These are phyloP conservation scores for Kodamaea suecica DNA, from an alignment of 1,139 yeast species.

Conservation along the genomic window DNA sequence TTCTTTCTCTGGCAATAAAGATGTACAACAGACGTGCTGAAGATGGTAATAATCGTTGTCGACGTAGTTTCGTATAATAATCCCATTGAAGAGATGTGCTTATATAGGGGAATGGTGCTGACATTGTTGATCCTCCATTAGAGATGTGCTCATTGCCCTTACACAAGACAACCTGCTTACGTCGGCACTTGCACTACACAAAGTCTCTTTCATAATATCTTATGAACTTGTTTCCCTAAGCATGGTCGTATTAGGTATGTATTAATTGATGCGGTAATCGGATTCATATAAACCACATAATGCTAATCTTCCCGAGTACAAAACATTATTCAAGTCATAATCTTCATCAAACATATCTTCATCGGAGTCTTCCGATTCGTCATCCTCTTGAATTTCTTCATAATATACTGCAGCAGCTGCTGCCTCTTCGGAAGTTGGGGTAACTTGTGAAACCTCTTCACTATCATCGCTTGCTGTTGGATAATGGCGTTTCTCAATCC, in stretches of 20 bases:
- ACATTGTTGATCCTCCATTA: too few relatives aligned
- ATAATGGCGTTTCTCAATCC: conserved; percentile 28
- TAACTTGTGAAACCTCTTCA: background rate
- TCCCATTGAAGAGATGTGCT: too few relatives aligned
- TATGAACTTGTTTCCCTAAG: too few relatives aligned
- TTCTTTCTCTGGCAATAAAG: too few relatives aligned
- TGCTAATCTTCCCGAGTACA: conserved; percentile 5
- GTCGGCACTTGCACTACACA: too few relatives aligned
- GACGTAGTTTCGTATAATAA: too few relatives aligned
- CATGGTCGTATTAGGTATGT: conserved; percentile 1
- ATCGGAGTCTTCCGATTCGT: conserved; percentile 4
- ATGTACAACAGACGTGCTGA: too few relatives aligned
- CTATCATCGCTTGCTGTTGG: conserved; percentile 16
- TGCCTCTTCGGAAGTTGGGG: background rate
- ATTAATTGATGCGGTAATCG: conserved; percentile 3
- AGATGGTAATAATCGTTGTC: too few relatives aligned
- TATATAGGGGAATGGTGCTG: too few relatives aligned
- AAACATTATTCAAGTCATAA: conserved; percentile 7
- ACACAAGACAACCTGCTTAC: too few relatives aligned
- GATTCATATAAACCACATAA: conserved; percentile 5
- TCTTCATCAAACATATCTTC: conserved; percentile 8
- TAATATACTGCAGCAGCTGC: background rate
- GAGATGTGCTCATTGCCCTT: too few relatives aligned
- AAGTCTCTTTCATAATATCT: too few relatives aligned
- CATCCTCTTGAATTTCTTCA: conserved; percentile 1